Percentiles rank a stretch among this genome's conserved stretches.
These are phyloP conservation scores for Crotalaria pallida DNA, from an alignment of 306 rosid species.

Conservation along the genomic window DNA sequence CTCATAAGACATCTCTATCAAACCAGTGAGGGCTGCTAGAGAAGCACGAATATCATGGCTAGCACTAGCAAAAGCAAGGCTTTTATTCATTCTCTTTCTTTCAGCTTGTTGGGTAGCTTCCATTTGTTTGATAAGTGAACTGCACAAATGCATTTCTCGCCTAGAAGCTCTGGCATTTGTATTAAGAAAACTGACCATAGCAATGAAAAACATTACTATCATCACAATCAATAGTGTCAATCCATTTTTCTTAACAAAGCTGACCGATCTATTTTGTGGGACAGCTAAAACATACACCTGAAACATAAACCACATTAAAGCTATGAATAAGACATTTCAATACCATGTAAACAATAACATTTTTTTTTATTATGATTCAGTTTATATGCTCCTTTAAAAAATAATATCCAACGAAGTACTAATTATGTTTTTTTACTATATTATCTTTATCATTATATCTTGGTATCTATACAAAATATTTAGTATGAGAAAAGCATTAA, in stretches of 20 bases:
- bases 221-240: constrained; percentile 26
- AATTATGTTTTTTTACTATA: too few species aligned
- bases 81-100: constrained; percentile 59
- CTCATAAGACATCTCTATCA: constrained; percentile 40
- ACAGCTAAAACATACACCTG: constrained; percentile 47
- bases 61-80: constrained; percentile 54
- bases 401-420: too few species aligned
- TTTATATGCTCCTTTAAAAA: too few species aligned
- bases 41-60: constrained; percentile 68
- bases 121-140: constrained; percentile 54
- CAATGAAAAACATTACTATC: constrained; percentile 15
- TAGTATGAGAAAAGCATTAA: too few species aligned
- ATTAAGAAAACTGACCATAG: constrained; percentile 18
- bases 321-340: neutral
- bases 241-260: constrained; percentile 20
- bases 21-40: constrained; percentile 52
- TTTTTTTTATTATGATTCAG: too few species aligned
- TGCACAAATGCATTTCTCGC: constrained; percentile 49
- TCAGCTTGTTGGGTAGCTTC: constrained; percentile 70
- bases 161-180: constrained; percentile 22
- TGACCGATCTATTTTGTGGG: constrained; percentile 27
- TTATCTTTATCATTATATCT: too few species aligned
- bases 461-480: too few species aligned
- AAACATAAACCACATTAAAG: neutral
- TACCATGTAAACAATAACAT: neutral